phyloP scores from a whole-genome alignment of 306 rosid genomes.

The Canavalia ensiformis region DNA sequence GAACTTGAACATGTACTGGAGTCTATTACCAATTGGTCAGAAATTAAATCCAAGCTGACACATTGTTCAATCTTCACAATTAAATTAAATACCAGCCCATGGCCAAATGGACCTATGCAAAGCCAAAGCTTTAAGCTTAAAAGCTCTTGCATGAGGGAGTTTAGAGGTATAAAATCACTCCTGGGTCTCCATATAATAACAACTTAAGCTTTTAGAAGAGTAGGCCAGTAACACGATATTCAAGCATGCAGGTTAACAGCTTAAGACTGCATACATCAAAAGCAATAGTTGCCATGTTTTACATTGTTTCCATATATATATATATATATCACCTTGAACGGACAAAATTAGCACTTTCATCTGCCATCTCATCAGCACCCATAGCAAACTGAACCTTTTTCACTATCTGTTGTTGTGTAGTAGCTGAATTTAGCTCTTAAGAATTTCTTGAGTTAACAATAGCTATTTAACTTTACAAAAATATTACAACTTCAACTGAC shows the following conservation, averaged over 20 bases:
- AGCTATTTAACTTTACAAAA: constrained; percentile 35
- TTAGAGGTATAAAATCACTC: constrained; percentile 10
- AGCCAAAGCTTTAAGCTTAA: constrained; percentile 1
- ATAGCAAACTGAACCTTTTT: constrained; percentile 46
- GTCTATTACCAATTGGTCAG: background rate
- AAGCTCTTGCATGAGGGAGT: background rate
- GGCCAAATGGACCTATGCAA: constrained; percentile 4
- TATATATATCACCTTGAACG: constrained; percentile 68
- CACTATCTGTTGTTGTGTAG: constrained; percentile 53
- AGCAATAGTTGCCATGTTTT: constrained; percentile 3
- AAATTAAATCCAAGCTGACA: background rate
- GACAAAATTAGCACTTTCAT: constrained; percentile 55
- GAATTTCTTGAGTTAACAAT: constrained; percentile 24
- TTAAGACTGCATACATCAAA: constrained; percentile 34
- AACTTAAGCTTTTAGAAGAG: constrained; percentile 23
- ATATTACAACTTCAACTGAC: constrained; percentile 53
- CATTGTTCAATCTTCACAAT: background rate
- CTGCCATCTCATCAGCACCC: constrained; percentile 48
- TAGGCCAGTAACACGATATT: constrained; percentile 16
- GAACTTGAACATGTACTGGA: background rate
- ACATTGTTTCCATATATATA: background rate
- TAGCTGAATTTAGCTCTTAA: constrained; percentile 38
- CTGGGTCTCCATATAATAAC: background rate
- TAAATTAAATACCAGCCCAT: background rate
- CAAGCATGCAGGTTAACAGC: background rate